These are phyloP conservation scores for Polytrichum formosum DNA, from an alignment of 225 moss, liverwort and hornwort genomes.

Conservation along the genomic window DNA sequence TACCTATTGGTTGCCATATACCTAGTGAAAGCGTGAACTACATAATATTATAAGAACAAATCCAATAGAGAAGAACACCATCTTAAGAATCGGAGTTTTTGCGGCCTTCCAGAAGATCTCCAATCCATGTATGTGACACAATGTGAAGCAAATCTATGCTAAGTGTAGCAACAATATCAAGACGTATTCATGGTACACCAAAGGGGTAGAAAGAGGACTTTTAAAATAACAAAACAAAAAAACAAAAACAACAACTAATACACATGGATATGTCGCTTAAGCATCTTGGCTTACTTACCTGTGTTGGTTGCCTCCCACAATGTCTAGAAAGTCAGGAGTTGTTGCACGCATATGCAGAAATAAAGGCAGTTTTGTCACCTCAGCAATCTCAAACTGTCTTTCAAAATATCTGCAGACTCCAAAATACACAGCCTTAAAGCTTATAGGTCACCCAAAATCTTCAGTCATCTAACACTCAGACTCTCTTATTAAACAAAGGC, in stretches of 20 bases:
- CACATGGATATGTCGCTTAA: too few species aligned
- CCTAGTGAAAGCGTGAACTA: constrained; percentile 87
- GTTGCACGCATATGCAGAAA: constrained; percentile 96
- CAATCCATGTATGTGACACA: too few species aligned
- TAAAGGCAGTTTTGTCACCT: constrained; percentile 83
- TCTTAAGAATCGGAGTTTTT: not conserved
- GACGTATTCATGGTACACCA: too few species aligned
- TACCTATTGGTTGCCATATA: too few species aligned
- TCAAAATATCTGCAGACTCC: constrained; percentile 78
- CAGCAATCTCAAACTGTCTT: constrained; percentile 86
- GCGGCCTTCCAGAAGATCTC: not conserved
- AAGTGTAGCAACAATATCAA: too few species aligned
- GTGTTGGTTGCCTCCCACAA: constrained; percentile 71
- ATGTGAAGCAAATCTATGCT: too few species aligned
- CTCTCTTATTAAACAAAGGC: not conserved
- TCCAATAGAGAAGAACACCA: not conserved
- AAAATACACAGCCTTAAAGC: too few species aligned
- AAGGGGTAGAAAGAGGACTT: too few species aligned
- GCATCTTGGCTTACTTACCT: constrained; percentile 46
- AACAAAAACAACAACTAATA: not conserved
- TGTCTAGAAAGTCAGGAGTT: constrained; percentile 74
- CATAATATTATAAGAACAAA: constrained; percentile 9
- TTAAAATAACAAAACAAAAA: too few species aligned
- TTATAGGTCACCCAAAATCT: too few species aligned
- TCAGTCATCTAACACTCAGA: not conserved